Base-by-base conservation (phyloP, 1,139 yeast genomes). In the Scheffersomyces parashehatae region DNA sequence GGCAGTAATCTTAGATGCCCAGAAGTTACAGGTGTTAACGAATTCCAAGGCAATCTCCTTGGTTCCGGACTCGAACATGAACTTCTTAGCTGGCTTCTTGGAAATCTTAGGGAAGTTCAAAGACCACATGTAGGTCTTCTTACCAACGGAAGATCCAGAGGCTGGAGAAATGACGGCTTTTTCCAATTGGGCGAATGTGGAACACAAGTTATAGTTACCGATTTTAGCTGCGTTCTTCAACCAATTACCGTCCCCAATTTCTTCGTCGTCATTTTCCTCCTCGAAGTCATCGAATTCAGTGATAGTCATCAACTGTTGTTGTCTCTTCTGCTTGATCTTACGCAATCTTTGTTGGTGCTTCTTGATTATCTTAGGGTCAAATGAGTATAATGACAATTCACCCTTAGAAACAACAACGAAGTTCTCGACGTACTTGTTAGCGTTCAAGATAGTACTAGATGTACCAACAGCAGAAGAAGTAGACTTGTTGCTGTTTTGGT, bases 1-100 rank as follows among this genome's bases (percentile, higher is more conserved):
- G 12, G 90, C 85, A 11, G 95, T 85, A 31, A 85, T 80, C 52
- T 93, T 77, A 3, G 95, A 86, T 2, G 96, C 89, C 97, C 97
- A 89, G 62, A 88, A 89, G 64, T 89, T 89, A 65, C 95, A 84
- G 2, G 93, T 79, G 53, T 85, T 80, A 29, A 87, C 81, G 60
- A 82, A 88, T 57, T 83, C 88, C 39, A 74, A 69, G 0, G 96
- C 95, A 49, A 81, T 78, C 52, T 83, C 87, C 36, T 68, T 63
- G 12, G 89, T 82, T 14, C 89, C 88, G 0, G 95, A 78, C 56
- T 73, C 79, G 53, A 79, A 77, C 29, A 72, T 46, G 44, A 75
- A 70, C 52, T 68, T 70, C 53, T 72, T 73, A 13, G 68, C 61
- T 9, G 56, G 60, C 45, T 55, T 63, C 45, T 66, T 68, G 35